phyloP scores from a whole-genome alignment of 768 basidiomycete species.

The Tricholoma terreum region DNA sequence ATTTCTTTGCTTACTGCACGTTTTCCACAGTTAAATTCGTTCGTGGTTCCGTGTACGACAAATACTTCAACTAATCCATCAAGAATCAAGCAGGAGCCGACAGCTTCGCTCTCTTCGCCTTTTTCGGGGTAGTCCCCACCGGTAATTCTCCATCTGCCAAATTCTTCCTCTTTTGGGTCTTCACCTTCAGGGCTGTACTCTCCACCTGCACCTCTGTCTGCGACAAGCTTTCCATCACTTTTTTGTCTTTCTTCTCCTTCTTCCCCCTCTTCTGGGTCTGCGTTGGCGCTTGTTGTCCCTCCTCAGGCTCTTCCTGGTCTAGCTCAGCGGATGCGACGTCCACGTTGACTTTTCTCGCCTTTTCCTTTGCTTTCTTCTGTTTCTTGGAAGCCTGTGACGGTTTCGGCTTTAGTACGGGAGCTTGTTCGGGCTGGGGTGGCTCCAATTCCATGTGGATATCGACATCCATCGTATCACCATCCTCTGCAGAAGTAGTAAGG shows the following conservation, averaged over 20 bases:
- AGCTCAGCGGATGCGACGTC: not conserved
- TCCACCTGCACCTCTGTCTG: constrained; percentile 21
- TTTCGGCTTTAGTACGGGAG: not conserved
- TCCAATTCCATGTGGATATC: not conserved
- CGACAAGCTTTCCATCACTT: constrained; percentile 15
- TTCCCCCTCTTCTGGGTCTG: constrained; percentile 22
- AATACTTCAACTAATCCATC: not conserved
- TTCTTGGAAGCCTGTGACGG: not conserved
- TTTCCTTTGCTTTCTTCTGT: constrained; percentile 11
- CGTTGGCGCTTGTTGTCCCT: not conserved
- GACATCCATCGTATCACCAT: constrained; percentile 19
- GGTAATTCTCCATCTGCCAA: not conserved
- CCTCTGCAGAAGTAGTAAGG: constrained; percentile 21
- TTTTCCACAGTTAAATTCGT: too few relatives aligned
- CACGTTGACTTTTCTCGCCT: constrained; percentile 12
- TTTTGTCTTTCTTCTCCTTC: constrained; percentile 46
- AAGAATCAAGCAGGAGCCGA: not conserved
- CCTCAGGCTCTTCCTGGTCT: too few relatives aligned
- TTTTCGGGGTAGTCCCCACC: not conserved
- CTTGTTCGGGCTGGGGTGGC: not conserved
- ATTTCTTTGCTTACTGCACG: too few relatives aligned
- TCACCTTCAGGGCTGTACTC: constrained; percentile 34
- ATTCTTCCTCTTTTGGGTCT: constrained; percentile 40
- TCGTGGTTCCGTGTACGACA: too few relatives aligned
- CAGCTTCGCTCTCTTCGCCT: not conserved